Conservation (phyloP, 345 rosid species). For the Eucalyptus rudis region DNA sequence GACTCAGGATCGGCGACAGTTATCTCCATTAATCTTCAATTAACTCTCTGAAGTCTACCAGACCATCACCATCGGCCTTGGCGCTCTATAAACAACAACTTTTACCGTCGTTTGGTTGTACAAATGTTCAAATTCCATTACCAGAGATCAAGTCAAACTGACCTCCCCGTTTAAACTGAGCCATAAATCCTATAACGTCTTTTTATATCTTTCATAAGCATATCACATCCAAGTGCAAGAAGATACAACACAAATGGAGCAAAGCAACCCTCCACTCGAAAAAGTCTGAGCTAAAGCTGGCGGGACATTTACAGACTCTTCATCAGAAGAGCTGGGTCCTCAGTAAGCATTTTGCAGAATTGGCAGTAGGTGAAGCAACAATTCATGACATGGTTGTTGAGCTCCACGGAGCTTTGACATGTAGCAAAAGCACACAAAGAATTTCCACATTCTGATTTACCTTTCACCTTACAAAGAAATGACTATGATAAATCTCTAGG, state of each 20-base stretch:
- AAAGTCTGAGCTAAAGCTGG: not conserved
- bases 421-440: not conserved
- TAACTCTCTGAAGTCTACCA: not conserved
- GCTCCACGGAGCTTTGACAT: not conserved
- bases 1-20: not conserved
- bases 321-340: not conserved
- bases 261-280: not conserved
- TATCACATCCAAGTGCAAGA: not conserved
- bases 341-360: not conserved
- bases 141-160: not conserved
- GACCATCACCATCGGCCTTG: not conserved
- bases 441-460: not conserved
- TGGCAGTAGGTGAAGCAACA: not conserved
- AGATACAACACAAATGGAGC: not conserved
- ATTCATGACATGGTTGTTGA: not conserved
- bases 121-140: not conserved
- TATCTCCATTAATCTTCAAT: not conserved
- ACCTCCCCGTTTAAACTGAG: not conserved
- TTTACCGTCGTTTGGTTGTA: not conserved
- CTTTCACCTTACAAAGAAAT: not conserved
- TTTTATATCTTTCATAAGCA: not conserved
- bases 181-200: not conserved
- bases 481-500: not conserved
- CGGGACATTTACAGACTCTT: not conserved
- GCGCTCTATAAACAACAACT: not conserved